Evolutionary conservation across 768 basidiomycete genomes (phyloP), one percentile per base, ranked within the genome.

Genomic region (Hygrophorus russula): DNA sequence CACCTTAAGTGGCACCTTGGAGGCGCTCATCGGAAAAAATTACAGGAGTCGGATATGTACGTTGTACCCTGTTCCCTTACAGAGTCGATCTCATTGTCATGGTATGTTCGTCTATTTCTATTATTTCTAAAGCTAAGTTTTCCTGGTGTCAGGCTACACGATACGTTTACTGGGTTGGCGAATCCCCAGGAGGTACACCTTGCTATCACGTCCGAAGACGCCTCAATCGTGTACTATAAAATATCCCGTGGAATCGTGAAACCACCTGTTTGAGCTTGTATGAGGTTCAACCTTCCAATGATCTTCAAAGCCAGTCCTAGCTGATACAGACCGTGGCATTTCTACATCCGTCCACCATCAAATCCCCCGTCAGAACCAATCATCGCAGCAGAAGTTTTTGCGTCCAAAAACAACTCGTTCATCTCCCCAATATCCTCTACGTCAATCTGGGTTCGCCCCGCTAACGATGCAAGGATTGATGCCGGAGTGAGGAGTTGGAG

Each of bases 391-490:
- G 73, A 75, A 0, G 84, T 81, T 58, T 92, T 94, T 14, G 94
- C 91, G 59, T 98, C 93, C 53, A 97, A 68, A 71, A 99, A 99
- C 27, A 99, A 67, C 56, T 89, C 88, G 50, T 82, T 82, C 82
- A 96, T 91, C 71, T 97, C 92, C 28, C 74, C 71, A 39, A 98
- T 80, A 59, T 99, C 96, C 50, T 97, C 91, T 2, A 80, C 63
- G 48, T 80, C 76, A 44, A 98, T 89, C 54, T 91, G 82, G 28
- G 63, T 70, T 46, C 90, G 80, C 2, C 93, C 92, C 0, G 72
- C 74, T 24, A 92, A 62, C 29, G 69, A 65, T 2, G 92, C 82
- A 3, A 97, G 72, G 55, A 98, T 93, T 15, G 85, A 83, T 1
- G 89, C 90, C 0, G 94, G 94, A 0, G 87, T 84, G 44, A 98